Percentiles rank a stretch among this genome's conserved stretches.
phyloP scores from a whole-genome alignment of 345 rosid species.

The Atalantia buxifolia region DNA sequence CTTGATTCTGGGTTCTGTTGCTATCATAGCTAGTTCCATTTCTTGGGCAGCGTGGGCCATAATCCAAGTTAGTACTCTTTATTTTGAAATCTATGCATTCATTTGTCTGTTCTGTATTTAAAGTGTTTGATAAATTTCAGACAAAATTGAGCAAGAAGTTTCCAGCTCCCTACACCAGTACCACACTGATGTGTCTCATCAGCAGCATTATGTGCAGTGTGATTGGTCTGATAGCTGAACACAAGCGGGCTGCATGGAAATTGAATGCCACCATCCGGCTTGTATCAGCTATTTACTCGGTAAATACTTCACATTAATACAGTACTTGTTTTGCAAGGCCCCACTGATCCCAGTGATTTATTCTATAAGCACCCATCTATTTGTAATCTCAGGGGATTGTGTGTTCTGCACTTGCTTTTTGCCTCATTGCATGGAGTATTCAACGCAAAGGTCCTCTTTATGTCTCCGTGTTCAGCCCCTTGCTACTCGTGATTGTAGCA shows the following conservation, averaged over 20 bases:
- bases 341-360: background rate
- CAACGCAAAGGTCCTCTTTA: conserved; percentile 81
- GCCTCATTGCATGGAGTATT: conserved; percentile 67
- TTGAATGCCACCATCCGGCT: conserved; percentile 50
- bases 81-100: background rate
- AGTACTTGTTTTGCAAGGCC: background rate
- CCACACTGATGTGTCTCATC: conserved; percentile 67
- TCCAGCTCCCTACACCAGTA: conserved; percentile 83
- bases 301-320: conserved; percentile 20
- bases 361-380: background rate
- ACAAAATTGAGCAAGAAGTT: conserved; percentile 58
- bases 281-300: conserved; percentile 63
- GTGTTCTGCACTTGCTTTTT: conserved; percentile 67
- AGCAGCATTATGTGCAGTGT: conserved; percentile 55
- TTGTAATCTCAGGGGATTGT: conserved; percentile 58
- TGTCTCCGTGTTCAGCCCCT: conserved; percentile 84
- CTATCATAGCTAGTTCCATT: conserved; percentile 51
- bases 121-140: conserved; percentile 25
- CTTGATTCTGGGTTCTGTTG: conserved; percentile 58
- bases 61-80: conserved; percentile 52
- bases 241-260: conserved; percentile 55
- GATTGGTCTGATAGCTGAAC: conserved; percentile 44
- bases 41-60: conserved; percentile 81
- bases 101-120: background rate
- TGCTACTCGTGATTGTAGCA: conserved; percentile 67